Evolutionary conservation across 176 grass and related monocot genomes (phyloP).

Genomic region (Raddia distichophylla): DNA sequence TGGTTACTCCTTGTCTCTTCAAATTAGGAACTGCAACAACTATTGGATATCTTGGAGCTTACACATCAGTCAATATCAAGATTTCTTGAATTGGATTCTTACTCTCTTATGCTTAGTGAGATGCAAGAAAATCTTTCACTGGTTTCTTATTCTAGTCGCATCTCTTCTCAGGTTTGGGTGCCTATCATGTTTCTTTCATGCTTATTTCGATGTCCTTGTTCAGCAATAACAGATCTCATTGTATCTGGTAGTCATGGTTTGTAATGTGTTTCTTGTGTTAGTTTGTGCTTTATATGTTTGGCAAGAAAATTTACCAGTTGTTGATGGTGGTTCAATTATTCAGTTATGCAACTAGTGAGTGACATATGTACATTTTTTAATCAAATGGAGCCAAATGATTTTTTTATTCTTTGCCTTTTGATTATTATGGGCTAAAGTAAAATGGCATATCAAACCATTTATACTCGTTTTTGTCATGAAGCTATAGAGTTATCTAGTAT

Average conservation of each 20-base stretch:
- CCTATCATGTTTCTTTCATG: slow-evolving; percentile 22
- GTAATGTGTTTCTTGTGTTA: slow-evolving; percentile 9
- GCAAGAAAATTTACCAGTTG: neutral
- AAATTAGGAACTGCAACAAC: slow-evolving; percentile 85
- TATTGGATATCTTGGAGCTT: slow-evolving; percentile 95
- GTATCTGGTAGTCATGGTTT: slow-evolving; percentile 31
- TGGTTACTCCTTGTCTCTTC: neutral
- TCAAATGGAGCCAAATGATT: no score
- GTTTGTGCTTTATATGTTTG: slow-evolving; percentile 25
- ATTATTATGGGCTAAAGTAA: no score
- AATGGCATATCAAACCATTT: no score
- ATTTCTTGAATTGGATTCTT: slow-evolving; percentile 95
- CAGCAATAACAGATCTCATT: neutral
- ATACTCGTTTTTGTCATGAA: no score
- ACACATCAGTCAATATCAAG: slow-evolving; percentile 84
- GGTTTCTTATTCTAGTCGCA: slow-evolving; percentile 97
- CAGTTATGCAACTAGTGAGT: slow-evolving; percentile 8
- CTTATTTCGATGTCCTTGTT: slow-evolving; percentile 27
- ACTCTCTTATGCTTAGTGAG: slow-evolving; percentile 87
- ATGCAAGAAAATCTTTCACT: slow-evolving; percentile 98
- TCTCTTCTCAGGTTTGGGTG: slow-evolving; percentile 80
- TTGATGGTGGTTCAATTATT: slow-evolving; percentile 19
- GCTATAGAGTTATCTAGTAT: no score
- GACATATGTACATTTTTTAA: neutral
- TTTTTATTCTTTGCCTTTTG: no score